phyloP scores from a whole-genome alignment of 768 basidiomycete genomes.

The Suillus hirtellus region DNA sequence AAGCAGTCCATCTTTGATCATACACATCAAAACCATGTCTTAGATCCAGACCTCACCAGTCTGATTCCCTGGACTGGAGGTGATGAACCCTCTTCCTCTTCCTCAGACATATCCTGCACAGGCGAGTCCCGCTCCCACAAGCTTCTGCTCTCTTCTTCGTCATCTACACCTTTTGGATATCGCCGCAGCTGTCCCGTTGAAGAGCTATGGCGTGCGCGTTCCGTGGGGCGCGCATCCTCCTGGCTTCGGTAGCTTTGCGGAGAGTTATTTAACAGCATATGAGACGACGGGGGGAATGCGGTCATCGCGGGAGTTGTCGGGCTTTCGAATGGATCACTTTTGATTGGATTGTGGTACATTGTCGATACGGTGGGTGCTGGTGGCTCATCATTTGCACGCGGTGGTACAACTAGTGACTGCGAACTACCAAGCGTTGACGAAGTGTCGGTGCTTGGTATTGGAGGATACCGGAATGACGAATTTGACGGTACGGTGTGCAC shows the following conservation, averaged over 20 bases:
- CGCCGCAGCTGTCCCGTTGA: constrained; percentile 50
- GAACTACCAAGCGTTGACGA: background rate
- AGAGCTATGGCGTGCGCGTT: constrained; percentile 36
- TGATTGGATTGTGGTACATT: constrained; percentile 10
- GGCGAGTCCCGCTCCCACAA: constrained; percentile 42
- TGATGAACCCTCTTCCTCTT: constrained; percentile 2
- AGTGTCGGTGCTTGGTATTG: constrained; percentile 30
- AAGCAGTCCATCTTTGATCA: background rate
- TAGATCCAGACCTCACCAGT: constrained; percentile 36
- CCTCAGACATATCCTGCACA: constrained; percentile 22
- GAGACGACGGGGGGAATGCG: constrained; percentile 26
- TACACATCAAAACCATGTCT: constrained; percentile 23
- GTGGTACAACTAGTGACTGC: constrained; percentile 28
- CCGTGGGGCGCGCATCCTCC: constrained; percentile 18
- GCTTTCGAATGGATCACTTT: constrained; percentile 30
- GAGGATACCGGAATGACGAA: constrained; percentile 28
- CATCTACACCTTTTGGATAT: constrained; percentile 49
- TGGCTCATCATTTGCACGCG: constrained; percentile 31
- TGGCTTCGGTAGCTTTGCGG: constrained; percentile 9
- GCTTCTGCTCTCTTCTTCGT: constrained; percentile 61
- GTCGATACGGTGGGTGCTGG: constrained; percentile 26
- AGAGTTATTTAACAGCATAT: constrained; percentile 12
- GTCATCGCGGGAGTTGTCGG: constrained; percentile 32
- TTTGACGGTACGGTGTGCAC: constrained; percentile 16
- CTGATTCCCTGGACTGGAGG: constrained; percentile 36